Percentiles rank a stretch among this genome's conserved stretches.
Evolutionary conservation across 2,329 filamentous ascomycete genomes (phyloP).

Genomic region (Alternaria panax): DNA sequence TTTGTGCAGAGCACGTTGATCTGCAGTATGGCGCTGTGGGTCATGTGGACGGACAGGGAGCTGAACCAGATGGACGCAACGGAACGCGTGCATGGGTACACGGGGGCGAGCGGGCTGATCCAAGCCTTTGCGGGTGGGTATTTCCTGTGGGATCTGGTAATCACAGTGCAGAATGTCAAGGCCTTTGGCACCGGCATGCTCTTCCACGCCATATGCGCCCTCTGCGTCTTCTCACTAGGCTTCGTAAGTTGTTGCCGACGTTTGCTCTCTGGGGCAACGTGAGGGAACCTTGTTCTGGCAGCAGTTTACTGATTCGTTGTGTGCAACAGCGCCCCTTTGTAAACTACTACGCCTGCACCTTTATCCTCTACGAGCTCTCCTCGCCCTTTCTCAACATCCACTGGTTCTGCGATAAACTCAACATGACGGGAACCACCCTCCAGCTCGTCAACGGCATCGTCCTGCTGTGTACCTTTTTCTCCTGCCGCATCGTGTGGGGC

Average conservation of each 20-base stretch:
- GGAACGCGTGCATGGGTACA: conserved; percentile 80
- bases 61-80: conserved; percentile 70
- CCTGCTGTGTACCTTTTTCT: conserved; percentile 77
- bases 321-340: conserved; percentile 74
- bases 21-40: conserved; percentile 75
- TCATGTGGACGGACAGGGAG: conserved; percentile 72
- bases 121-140: conserved; percentile 81
- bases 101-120: conserved; percentile 73
- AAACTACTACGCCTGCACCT: conserved; percentile 81
- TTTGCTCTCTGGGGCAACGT: not conserved
- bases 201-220: conserved; percentile 76
- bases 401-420: conserved; percentile 90
- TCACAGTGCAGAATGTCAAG: conserved; percentile 71
- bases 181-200: conserved; percentile 80
- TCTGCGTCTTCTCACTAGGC: conserved; percentile 77
- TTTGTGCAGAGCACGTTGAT: conserved; percentile 78
- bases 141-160: conserved; percentile 81
- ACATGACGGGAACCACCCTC: conserved; percentile 74
- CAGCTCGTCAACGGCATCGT: conserved; percentile 81
- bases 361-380: conserved; percentile 88
- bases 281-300: too few species aligned
- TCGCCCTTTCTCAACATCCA: conserved; percentile 87
- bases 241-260: too few species aligned
- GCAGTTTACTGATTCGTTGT: too few species aligned
- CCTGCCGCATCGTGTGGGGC: conserved; percentile 78